Evolutionary conservation across 2,329 filamentous ascomycete species (phyloP), one percentile per base, ranked within the genome.

Genomic region (Botryotinia narcissicola): DNA sequence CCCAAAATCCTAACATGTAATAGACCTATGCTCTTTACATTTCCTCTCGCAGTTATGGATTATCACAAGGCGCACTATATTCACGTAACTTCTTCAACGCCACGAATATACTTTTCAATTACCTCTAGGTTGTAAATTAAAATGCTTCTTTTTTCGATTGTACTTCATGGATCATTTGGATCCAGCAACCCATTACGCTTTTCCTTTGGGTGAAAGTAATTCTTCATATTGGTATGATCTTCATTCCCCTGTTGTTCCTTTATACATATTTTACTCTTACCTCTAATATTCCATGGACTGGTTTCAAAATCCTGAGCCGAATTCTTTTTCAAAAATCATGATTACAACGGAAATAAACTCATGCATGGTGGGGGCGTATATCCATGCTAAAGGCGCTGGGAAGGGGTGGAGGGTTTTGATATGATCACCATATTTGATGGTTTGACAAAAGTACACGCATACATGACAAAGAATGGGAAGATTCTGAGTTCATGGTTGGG

Each of bases 361-460:
- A 67, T 67, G 18, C 9, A 67, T 46, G 60, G 25, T 42, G 10
- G 42, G 63, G 46, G 32, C 35, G n/a, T 54, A 18, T 1, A 67
- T 54, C 14, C 32, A 67, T 67, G 46, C 14, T 6, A 40, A 54
- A 20, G 64, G 64, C 64, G 64, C 64, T 61, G 16, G 18, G 64
- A 48, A 18, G 25, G 63, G 46, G 37, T 10, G 64, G 64, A 12
- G 35, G 57, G 32, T 40, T 61, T 37, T 40, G 22, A 37, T 61
- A 40, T 67, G 46, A 35, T 40, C 46, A 40, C 25, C 14, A 67
- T 29, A 54, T 29, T 54, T 54, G n/a, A 54, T 67, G 64, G 32
- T 37, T 40, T 40, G 35, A 18, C 64, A 67, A 67, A 67, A 48
- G 64, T 67, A 67, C 25, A 67, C 46, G 46, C 46, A 67, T 67